Evolutionary conservation across 768 basidiomycete genomes (phyloP), one percentile per base, ranked within the genome.

Genomic region (Phaeolepiota aurea): DNA sequence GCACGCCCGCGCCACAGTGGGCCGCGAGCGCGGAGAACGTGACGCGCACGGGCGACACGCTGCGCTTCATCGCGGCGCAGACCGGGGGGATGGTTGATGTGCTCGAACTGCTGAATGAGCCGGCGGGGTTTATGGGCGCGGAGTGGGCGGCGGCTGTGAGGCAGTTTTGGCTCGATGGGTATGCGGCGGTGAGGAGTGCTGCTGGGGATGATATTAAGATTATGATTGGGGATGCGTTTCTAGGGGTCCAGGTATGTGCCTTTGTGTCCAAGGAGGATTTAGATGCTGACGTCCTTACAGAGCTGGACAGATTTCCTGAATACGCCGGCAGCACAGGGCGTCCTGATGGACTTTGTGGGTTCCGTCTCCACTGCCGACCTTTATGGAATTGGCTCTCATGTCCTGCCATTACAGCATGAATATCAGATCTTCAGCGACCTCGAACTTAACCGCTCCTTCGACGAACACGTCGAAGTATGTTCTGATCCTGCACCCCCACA

Each of bases 211-310:
- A 57, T n/a, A 56, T 76, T 38, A 65, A 77, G 37, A 68, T 86
- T 13, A 81, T 84, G 74, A 80, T 86, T 46, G 78, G 78, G 3
- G 82, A 86, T 55, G 82, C 76, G 2, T 86, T 85, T 52, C 58
- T 77, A 19, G 78, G 77, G 3, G 73, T 83, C 5, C 48, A 66
- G 44, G 76, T 77, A 48, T 36, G 43, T 33, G 7, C 32, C 34
- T 21, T 37, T 23, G 28, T 35, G 41, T 16, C 22, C 19, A 38
- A 20, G 36, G n/a, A n/a, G n/a, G n/a, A n/a, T n/a, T n/a, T 20
- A 15, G 20, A 32, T 20, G 32, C 25, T 32, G 44, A 23, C 45
- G 38, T 38, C 41, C 14, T 47, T 32, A 34, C 14, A 81, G 73
- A 69, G 61, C 40, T 87, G 82, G 80, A 58, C 64, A 19, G 63